Evolutionary conservation across 225 moss, liverwort and hornwort species (phyloP).

Genomic region (Marchantia polymorpha): DNA sequence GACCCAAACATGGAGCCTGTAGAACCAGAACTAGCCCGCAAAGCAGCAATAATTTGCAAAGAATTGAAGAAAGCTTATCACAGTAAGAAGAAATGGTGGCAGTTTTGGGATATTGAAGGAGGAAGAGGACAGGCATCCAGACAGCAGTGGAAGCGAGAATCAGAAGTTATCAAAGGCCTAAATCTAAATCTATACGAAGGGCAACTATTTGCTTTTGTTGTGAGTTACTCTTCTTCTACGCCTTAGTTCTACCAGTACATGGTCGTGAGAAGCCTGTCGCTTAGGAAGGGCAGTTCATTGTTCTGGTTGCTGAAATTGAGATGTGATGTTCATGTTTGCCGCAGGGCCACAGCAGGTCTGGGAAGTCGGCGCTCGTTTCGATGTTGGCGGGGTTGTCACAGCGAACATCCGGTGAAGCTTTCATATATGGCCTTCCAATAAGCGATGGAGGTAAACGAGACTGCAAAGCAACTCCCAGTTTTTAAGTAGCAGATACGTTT

Average conservation of each 20-base stretch:
- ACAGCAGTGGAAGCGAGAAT: constrained; percentile 42
- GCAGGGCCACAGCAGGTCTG: constrained; percentile 86
- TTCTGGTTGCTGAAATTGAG: neutral
- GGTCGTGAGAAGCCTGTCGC: too few species aligned
- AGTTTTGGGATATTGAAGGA: constrained; percentile 55
- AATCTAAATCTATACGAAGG: constrained; percentile 75
- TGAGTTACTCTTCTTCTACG: constrained; percentile 36
- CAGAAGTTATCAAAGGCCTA: constrained; percentile 75
- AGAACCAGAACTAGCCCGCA: constrained; percentile 50
- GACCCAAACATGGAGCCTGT: constrained; percentile 75
- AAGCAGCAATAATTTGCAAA: constrained; percentile 65
- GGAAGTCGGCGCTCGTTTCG: constrained; percentile 76
- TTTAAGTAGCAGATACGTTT: neutral
- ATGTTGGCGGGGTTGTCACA: constrained; percentile 77
- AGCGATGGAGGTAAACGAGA: constrained; percentile 71
- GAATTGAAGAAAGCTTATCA: constrained; percentile 57
- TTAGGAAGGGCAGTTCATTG: too few species aligned
- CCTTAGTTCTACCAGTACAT: neutral
- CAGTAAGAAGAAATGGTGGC: constrained; percentile 72
- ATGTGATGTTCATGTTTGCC: constrained; percentile 3
- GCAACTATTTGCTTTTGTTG: constrained; percentile 85
- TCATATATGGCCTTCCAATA: constrained; percentile 75
- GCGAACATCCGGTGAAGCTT: constrained; percentile 86
- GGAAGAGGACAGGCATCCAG: constrained; percentile 48
- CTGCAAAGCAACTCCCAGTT: neutral